phyloP scores from a whole-genome alignment of 495 filamentous ascomycete species.

The Penicillium salamii region DNA sequence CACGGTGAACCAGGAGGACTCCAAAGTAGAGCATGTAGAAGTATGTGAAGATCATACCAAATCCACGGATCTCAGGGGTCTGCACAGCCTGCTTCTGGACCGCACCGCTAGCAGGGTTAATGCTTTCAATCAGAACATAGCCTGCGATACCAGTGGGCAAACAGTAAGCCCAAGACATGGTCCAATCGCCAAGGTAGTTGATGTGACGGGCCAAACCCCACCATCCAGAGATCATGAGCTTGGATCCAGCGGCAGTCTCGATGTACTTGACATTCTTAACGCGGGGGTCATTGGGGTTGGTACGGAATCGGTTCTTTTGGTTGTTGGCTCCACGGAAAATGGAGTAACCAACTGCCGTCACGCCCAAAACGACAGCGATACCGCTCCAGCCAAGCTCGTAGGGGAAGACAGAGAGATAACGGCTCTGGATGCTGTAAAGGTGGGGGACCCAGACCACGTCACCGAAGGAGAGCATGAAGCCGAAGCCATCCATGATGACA shows the following conservation, averaged over 20 bases:
- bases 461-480: constrained; percentile 94
- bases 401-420: constrained; percentile 86
- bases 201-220: constrained; percentile 92
- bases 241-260: constrained; percentile 76
- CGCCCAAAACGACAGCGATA: constrained; percentile 56
- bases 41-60: constrained; percentile 87
- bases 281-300: constrained; percentile 76
- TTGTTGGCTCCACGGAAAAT: constrained; percentile 92
- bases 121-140: constrained; percentile 55
- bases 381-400: constrained; percentile 67
- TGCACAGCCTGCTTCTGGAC: constrained; percentile 60
- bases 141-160: constrained; percentile 87
- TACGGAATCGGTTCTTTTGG: constrained; percentile 93
- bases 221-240: constrained; percentile 85
- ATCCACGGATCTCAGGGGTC: constrained; percentile 66
- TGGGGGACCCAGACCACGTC: constrained; percentile 95
- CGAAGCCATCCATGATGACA: constrained; percentile 91
- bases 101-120: constrained; percentile 49
- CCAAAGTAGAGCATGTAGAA: constrained; percentile 96
- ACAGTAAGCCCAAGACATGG: constrained; percentile 88
- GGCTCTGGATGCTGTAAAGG: constrained; percentile 77
- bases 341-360: constrained; percentile 69
- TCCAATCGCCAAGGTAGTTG: constrained; percentile 98
- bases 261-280: constrained; percentile 83
- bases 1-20: constrained; percentile 84